phyloP scores from a whole-genome alignment of 306 rosid species.

The Gillenia trifoliata region DNA sequence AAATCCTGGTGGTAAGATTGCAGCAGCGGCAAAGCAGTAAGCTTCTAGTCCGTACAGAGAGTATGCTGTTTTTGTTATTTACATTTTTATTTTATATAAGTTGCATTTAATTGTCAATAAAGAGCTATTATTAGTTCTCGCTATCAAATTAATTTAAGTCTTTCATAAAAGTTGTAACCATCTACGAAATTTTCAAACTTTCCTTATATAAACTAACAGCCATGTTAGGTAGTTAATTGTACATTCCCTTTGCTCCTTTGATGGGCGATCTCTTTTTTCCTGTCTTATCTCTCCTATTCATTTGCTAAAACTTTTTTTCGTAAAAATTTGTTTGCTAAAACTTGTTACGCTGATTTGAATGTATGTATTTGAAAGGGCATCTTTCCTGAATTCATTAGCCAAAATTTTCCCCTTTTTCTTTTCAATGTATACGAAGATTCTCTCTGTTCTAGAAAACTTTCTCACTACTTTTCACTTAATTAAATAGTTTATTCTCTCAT shows the following conservation, averaged over 20 bases:
- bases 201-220: background rate
- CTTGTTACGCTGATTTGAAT: background rate
- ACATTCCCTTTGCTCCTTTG: background rate
- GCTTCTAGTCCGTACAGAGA: slow-evolving; percentile 27
- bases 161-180: too few species aligned
- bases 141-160: background rate
- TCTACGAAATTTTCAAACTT: too few species aligned
- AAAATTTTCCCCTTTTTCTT: background rate
- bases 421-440: background rate
- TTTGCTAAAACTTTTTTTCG: background rate
- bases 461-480: background rate
- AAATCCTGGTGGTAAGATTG: slow-evolving; percentile 69
- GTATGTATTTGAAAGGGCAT: background rate
- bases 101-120: background rate
- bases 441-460: background rate
- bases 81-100: background rate
- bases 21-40: slow-evolving; percentile 83
- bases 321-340: background rate
- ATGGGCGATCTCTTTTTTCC: background rate
- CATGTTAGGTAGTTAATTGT: background rate
- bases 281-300: background rate
- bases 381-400: background rate
- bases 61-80: slow-evolving; percentile 4
- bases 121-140: background rate
- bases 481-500: background rate